These are phyloP conservation scores for Mycena crocata DNA, from an alignment of 768 basidiomycete genomes.

Conservation along the genomic window DNA sequence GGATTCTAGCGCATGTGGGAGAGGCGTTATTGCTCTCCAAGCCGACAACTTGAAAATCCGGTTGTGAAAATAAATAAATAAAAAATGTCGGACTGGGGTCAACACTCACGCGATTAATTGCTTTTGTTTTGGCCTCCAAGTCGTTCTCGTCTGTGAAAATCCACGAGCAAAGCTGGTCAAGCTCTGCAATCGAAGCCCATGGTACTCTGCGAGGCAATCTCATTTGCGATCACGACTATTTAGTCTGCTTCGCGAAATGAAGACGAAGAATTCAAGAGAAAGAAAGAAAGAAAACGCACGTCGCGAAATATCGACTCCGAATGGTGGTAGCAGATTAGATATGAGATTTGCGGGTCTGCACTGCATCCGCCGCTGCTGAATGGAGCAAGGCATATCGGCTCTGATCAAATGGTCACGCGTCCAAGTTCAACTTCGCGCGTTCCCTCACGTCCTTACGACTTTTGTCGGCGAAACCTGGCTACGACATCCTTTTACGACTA, in stretches of 20 bases:
- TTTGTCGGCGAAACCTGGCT: no score
- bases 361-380: not conserved
- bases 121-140: slow-evolving; percentile 62
- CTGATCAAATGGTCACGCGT: slow-evolving; percentile 12
- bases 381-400: not conserved
- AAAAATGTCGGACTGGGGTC: not conserved
- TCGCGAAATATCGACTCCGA: no score
- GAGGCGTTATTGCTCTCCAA: slow-evolving; percentile 77
- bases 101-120: slow-evolving; percentile 72
- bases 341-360: no score
- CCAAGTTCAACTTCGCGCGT: slow-evolving; percentile 17
- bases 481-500: slow-evolving; percentile 32
- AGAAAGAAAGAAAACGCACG: no score
- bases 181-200: slow-evolving; percentile 76
- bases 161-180: slow-evolving; percentile 82
- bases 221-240: slow-evolving; percentile 53
- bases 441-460: slow-evolving; percentile 10
- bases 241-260: no score
- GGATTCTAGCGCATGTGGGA: slow-evolving; percentile 88
- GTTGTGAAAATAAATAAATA: slow-evolving; percentile 7
- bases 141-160: slow-evolving; percentile 77
- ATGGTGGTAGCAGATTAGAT: no score
- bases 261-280: not conserved
- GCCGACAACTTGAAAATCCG: slow-evolving; percentile 74
- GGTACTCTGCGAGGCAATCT: slow-evolving; percentile 84